Evolutionary conservation across 768 basidiomycete species (phyloP), one percentile per base, ranked within the genome.

Genomic region (Tricholoma terreum): DNA sequence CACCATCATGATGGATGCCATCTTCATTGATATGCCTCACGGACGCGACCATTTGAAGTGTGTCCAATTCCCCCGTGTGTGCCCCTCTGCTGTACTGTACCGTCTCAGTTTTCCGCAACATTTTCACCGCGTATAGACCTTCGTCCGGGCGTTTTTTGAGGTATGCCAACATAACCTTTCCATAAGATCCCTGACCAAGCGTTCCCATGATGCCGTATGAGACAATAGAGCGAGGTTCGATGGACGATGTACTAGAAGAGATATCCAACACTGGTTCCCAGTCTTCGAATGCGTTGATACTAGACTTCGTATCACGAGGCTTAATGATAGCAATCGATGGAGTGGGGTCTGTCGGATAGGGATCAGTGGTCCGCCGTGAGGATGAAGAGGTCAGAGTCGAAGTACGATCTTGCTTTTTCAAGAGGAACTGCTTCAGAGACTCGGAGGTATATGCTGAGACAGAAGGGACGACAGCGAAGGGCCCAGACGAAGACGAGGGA

Each of bases 161-260:
- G 36, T 55, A 59, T 4, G 59, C 67, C 27, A 70, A 55, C 1
- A 71, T 40, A 5, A 71, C 66, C 57, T 65, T 67, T 7, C 68
- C 67, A 50, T 67, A 64, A 8, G 64, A 63, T 5, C 70, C 71
- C 43, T 54, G 58, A 10, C 65, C 69, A 17, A 70, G 54, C 8
- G 58, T 62, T 19, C 60, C 69, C 6, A 65, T 43, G 21, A 61
- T 21, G 15, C 48, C 42, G 45, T 66, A 64, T 11, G 58, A 62
- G 30, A 35, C 33, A 8, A 45, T 33, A 54, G 30, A 31, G 12
- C 27, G 38, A 0, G 40, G 24, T 21, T 27, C 30, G 22, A 62
- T 45, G 12, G 40, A 34, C 30, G 46, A 31, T 31, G 27, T 49
- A 31, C 46, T 49, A 15, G 30, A 30, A n/a, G 46, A 31, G 27